phyloP scores from a whole-genome alignment of 2,329 filamentous ascomycete species.

The Huntiella omanensis region DNA sequence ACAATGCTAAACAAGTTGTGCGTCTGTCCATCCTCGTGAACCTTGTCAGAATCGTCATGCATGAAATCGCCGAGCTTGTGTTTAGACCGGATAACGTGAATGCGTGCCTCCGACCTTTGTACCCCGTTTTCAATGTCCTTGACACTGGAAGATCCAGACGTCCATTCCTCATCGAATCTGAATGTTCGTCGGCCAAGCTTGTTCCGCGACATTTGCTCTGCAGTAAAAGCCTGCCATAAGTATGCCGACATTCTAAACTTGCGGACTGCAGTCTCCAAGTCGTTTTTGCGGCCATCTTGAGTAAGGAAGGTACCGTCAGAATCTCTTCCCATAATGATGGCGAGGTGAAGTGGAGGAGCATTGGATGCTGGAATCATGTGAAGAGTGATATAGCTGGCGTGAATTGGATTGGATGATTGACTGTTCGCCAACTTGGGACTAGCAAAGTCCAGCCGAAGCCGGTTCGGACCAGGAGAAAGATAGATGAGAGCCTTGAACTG shows the following conservation, averaged over 20 bases:
- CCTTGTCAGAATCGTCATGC: neutral
- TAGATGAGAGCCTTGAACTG: slow-evolving; percentile 86
- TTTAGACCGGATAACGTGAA: slow-evolving; percentile 67
- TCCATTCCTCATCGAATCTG: slow-evolving; percentile 90
- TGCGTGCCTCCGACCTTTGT: slow-evolving; percentile 77
- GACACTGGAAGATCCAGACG: slow-evolving; percentile 57
- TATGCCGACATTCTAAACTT: slow-evolving; percentile 95
- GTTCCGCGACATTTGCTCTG: slow-evolving; percentile 87
- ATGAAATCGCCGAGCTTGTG: slow-evolving; percentile 42
- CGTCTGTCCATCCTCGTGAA: slow-evolving; percentile 35
- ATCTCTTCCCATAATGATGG: slow-evolving; percentile 72
- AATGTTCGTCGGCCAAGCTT: slow-evolving; percentile 73
- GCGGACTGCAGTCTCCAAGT: slow-evolving; percentile 56
- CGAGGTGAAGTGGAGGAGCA: slow-evolving; percentile 71
- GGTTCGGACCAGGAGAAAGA: slow-evolving; percentile 80
- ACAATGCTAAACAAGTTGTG: slow-evolving; percentile 59
- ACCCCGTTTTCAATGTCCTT: slow-evolving; percentile 51
- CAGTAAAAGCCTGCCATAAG: slow-evolving; percentile 91
- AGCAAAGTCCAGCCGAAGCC: slow-evolving; percentile 69
- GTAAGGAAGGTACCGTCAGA: slow-evolving; percentile 75
- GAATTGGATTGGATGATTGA: slow-evolving; percentile 46
- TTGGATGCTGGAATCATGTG: slow-evolving; percentile 70
- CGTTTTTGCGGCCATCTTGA: slow-evolving; percentile 56
- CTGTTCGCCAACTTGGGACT: slow-evolving; percentile 62
- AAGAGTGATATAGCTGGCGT: slow-evolving; percentile 63